Percentiles rank a stretch among this genome's conserved stretches.
These are phyloP conservation scores for Myxozyma sirexii DNA, from an alignment of 805 yeast genomes.

Conservation along the genomic window DNA sequence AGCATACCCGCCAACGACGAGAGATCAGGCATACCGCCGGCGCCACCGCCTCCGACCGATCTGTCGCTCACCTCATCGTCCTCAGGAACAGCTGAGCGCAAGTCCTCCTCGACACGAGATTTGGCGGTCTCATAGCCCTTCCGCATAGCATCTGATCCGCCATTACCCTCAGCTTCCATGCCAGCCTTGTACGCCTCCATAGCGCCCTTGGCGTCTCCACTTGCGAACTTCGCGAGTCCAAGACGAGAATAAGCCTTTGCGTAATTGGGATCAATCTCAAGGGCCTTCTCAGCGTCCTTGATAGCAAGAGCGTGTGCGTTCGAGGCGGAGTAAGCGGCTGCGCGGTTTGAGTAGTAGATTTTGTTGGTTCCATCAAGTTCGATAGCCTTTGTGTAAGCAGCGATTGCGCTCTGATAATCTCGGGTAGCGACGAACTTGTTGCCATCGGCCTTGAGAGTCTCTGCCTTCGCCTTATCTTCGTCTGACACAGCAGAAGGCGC, in stretches of 20 bases:
- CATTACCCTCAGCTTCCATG: slow-evolving; percentile 80
- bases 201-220: slow-evolving; percentile 88
- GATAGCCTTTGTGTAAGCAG: slow-evolving; percentile 80
- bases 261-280: slow-evolving; percentile 73
- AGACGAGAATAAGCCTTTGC: slow-evolving; percentile 94
- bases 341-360: slow-evolving; percentile 88
- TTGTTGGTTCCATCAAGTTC: slow-evolving; percentile 69
- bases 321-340: slow-evolving; percentile 89
- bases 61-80: slow-evolving; percentile 11
- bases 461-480: slow-evolving; percentile 73
- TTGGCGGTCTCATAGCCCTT: slow-evolving; percentile 94
- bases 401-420: slow-evolving; percentile 71
- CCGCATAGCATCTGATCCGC: slow-evolving; percentile 84
- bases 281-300: slow-evolving; percentile 80
- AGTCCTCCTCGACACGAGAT: slow-evolving; percentile 76
- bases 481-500: slow-evolving; percentile 39
- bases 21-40: slow-evolving; percentile 72
- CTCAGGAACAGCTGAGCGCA: slow-evolving; percentile 35
- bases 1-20: slow-evolving; percentile 60
- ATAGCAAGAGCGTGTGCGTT: slow-evolving; percentile 76
- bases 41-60: slow-evolving; percentile 28
- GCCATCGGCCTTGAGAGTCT: slow-evolving; percentile 79
- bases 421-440: slow-evolving; percentile 83
- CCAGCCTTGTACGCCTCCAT: slow-evolving; percentile 90
- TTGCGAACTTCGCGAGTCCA: slow-evolving; percentile 92